Conservation (phyloP, 495 filamentous ascomycete genomes). For the Hypoxylon trugodes region DNA sequence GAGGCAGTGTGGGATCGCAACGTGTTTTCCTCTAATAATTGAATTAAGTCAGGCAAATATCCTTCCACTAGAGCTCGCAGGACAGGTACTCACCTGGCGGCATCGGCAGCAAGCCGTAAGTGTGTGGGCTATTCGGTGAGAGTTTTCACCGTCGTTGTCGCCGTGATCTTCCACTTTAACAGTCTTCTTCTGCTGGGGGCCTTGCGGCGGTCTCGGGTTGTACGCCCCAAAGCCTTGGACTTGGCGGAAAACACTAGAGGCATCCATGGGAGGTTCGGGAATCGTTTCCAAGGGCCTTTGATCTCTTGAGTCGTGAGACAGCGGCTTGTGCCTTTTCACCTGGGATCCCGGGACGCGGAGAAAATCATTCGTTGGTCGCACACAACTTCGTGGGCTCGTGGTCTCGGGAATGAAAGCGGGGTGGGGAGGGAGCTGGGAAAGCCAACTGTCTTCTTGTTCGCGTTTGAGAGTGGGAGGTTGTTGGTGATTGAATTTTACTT, state of each 20-base stretch:
- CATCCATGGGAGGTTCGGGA: constrained; percentile 53
- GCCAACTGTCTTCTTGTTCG: constrained; percentile 17
- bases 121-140: constrained; percentile 77
- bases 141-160: constrained; percentile 54
- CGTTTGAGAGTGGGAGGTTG: too few species aligned
- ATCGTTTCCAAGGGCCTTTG: constrained; percentile 4
- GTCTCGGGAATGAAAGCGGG: constrained; percentile 36
- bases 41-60: constrained; percentile 18
- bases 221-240: constrained; percentile 54
- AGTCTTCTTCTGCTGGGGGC: constrained; percentile 41
- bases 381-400: constrained; percentile 30
- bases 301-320: constrained; percentile 2
- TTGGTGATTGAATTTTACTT: constrained; percentile 24
- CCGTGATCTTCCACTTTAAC: constrained; percentile 45
- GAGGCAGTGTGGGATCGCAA: constrained; percentile 90
- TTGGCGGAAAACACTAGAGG: constrained; percentile 58
- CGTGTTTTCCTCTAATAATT: constrained; percentile 81
- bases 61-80: not conserved
- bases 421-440: constrained; percentile 20
- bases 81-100: constrained; percentile 71
- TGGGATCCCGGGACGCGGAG: constrained; percentile 33
- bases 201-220: constrained; percentile 48
- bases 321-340: constrained; percentile 18
- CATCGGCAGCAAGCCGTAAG: constrained; percentile 88
- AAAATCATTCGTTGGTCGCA: constrained; percentile 28